Evolutionary conservation across 139 green algal species (phyloP), one percentile per base, ranked within the genome.

Genomic region (Tetratostichococcus sp.): DNA sequence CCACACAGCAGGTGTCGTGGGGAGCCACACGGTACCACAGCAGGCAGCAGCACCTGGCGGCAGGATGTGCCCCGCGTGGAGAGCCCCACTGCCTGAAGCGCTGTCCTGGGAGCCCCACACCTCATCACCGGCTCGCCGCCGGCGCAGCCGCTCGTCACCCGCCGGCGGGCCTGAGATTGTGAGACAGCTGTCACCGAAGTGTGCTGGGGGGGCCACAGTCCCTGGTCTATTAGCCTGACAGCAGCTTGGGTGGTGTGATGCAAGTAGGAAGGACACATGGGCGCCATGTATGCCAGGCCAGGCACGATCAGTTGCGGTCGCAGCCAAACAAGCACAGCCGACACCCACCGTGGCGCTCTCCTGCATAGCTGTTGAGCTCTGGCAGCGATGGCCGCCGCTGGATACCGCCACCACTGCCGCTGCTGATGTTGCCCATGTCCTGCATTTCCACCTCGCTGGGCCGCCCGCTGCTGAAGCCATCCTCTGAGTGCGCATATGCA

Each of bases 1-100:
- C n/a, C n/a, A n/a, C n/a, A n/a, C n/a, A n/a, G n/a, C n/a, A n/a
- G n/a, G n/a, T n/a, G n/a, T n/a, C n/a, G n/a, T n/a, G n/a, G n/a
- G n/a, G n/a, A n/a, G n/a, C n/a, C n/a, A n/a, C n/a, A n/a, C n/a
- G n/a, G n/a, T n/a, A n/a, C n/a, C n/a, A n/a, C n/a, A n/a, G n/a
- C n/a, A n/a, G 83, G 11, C 39, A 50, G 6, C 8, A 82, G 76
- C 34, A 86, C 83, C 69, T 85, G 50, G 50, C 19, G 14, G 50
- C 50, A 62, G 19, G 14, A 62, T 23, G 26, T 62, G 50, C 50
- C 79, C 69, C 67, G 69, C 26, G 70, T 34, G 30, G 21, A 62
- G 2, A 2, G 25, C 14, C 8, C 50, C 30, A 43, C 50, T 33
- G 30, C 25, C 62, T 30, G 62, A 26, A 4, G 57, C 33, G 57